Evolutionary conservation across 768 basidiomycete species (phyloP), one percentile per base, ranked within the genome.

Genomic region (Collybiopsis luxurians): DNA sequence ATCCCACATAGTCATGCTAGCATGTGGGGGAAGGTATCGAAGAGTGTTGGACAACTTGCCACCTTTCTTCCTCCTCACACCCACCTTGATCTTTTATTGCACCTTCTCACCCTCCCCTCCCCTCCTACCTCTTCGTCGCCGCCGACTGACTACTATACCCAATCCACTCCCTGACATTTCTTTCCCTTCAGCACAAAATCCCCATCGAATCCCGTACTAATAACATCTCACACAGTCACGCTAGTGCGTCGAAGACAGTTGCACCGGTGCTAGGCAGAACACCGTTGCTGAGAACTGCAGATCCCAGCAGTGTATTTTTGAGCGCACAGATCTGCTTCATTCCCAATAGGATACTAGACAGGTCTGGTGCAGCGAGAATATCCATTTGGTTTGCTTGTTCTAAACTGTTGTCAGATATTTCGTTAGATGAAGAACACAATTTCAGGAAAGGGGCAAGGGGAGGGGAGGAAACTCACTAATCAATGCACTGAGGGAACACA

Each of bases 161-260:
- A 54, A 15, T 26, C 79, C 79, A 0, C 74, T 67, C 3, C 85
- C 81, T 17, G 85, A 26, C 80, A 65, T 31, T 63, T 27, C 65
- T 69, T 48, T 52, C 79, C 72, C 40, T 66, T 62, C 38, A 85
- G 75, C 60, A 91, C 75, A 71, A 89, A 98, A 11, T 82, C 82
- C n/a, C 92, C 92, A 40, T 90, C 87, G 63, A 94, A 98, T 1
- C 95, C 96, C 0, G 94, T 92, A 0, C 83, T 90, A 42, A 98
- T 74, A 1, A 86, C 90, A 58, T 96, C 88, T 76, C 84, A 84
- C 0, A 92, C 90, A 23, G 74, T 78, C 74, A 90, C 82, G 4
- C 75, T 73, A 0, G 73, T 79, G 64, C 87, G 79, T 19, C 91
- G 72, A 1, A 96, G 96, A n/a, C 59, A 11, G 66, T 30, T 1